Evolutionary conservation across 768 basidiomycete species (phyloP).

Genomic region (Serendipita sp.): DNA sequence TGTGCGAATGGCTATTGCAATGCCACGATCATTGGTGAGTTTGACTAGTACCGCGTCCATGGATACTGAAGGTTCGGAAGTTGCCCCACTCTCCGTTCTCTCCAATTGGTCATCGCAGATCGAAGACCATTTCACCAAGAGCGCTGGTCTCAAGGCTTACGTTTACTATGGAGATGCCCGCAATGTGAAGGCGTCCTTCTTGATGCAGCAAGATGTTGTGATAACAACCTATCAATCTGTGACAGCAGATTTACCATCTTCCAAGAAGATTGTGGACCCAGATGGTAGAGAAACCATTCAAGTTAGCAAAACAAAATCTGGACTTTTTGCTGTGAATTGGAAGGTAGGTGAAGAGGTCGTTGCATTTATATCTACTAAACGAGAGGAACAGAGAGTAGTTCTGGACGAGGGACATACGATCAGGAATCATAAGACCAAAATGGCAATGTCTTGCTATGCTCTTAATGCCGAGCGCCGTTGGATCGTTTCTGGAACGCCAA

Average conservation of each 20-base stretch:
- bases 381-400: slow-evolving; percentile 42
- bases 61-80: slow-evolving; percentile 22
- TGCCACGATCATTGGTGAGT: slow-evolving; percentile 62
- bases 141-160: slow-evolving; percentile 30
- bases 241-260: slow-evolving; percentile 29
- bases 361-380: neutral
- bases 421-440: slow-evolving; percentile 75
- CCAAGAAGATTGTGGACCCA: neutral
- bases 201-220: slow-evolving; percentile 58
- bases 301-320: slow-evolving; percentile 42
- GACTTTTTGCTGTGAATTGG: slow-evolving; percentile 60
- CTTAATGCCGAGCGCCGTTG: slow-evolving; percentile 59
- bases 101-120: slow-evolving; percentile 85
- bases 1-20: slow-evolving; percentile 37
- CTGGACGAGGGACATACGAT: slow-evolving; percentile 83
- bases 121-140: slow-evolving; percentile 45
- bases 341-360: slow-evolving; percentile 33
- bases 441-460: slow-evolving; percentile 48
- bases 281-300: slow-evolving; percentile 28
- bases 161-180: slow-evolving; percentile 63
- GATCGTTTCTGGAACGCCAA: slow-evolving; percentile 75
- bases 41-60: neutral
- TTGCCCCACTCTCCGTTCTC: slow-evolving; percentile 65
- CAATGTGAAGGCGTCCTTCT: slow-evolving; percentile 35
- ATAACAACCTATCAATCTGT: slow-evolving; percentile 75